Conservation (phyloP, 148 eudicot species). For the Diospyros lotus region DNA sequence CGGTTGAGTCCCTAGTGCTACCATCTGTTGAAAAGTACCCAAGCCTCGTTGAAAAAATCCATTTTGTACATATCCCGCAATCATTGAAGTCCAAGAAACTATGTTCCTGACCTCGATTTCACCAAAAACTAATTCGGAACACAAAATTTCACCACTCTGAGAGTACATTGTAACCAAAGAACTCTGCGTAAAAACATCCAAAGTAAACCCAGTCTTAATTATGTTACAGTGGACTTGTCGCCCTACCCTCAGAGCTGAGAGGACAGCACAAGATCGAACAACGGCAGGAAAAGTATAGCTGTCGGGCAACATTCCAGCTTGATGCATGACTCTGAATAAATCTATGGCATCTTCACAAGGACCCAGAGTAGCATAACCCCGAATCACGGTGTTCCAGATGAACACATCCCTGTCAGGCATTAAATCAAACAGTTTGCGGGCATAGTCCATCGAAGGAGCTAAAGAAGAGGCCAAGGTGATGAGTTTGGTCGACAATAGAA, state of each 20-base stretch:
- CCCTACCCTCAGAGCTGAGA: conserved; percentile 19
- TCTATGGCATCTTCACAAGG: conserved; percentile 13
- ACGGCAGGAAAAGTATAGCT: conserved; percentile 21
- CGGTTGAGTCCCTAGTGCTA: conserved; percentile 16
- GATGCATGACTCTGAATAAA: conserved; percentile 21
- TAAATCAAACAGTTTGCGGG: conserved; percentile 26
- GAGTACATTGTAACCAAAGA: conserved; percentile 23
- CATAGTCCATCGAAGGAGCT: conserved; percentile 23
- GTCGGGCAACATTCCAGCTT: conserved; percentile 14
- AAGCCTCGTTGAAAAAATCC: conserved; percentile 9
- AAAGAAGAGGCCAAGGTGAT: not conserved
- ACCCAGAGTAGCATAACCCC: conserved; percentile 16
- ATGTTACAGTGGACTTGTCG: conserved; percentile 17
- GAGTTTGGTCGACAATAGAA: conserved; percentile 17
- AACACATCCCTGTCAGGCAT: conserved; percentile 11
- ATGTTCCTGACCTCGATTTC: conserved; percentile 12
- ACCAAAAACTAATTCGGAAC: conserved; percentile 12
- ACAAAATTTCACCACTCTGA: conserved; percentile 1
- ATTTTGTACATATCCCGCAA: conserved; percentile 22
- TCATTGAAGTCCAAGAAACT: conserved; percentile 28
- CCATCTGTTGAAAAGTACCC: conserved; percentile 13
- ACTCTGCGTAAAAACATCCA: conserved; percentile 19
- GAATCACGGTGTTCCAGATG: conserved; percentile 21
- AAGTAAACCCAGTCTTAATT: conserved; percentile 10
- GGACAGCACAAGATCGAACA: conserved; percentile 10